These are phyloP conservation scores for Turnera subulata DNA, from an alignment of 345 rosid species.

Conservation along the genomic window DNA sequence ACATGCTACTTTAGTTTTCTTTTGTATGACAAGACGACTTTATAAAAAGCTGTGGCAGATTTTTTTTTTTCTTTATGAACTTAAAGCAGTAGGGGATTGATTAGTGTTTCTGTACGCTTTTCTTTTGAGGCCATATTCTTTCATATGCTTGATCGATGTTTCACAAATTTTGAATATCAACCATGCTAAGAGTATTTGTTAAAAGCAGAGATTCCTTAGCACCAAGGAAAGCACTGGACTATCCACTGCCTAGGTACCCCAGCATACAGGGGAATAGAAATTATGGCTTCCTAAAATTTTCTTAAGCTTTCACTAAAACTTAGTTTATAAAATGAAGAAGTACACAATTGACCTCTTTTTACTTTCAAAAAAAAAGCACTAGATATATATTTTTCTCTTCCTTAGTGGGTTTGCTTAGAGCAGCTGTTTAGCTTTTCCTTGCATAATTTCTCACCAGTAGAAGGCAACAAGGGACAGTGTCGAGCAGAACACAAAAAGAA, in stretches of 20 bases:
- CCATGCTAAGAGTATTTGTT: no score
- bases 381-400: slow-evolving; percentile 8
- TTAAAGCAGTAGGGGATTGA: slow-evolving; percentile 26
- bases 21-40: slow-evolving; percentile 15
- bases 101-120: slow-evolving; percentile 13
- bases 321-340: slow-evolving; percentile 1
- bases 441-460: no score
- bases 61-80: not conserved
- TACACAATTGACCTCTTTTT: slow-evolving; percentile 5
- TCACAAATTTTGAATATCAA: no score
- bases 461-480: slow-evolving; percentile 8
- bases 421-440: slow-evolving; percentile 22
- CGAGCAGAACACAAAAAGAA: slow-evolving; percentile 16
- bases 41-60: slow-evolving; percentile 6
- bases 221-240: slow-evolving; percentile 5
- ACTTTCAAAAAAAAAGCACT: slow-evolving; percentile 4
- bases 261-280: no score
- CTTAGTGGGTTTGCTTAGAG: slow-evolving; percentile 11
- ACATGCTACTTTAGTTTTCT: slow-evolving; percentile 9
- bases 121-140: slow-evolving; percentile 7
- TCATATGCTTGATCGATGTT: slow-evolving; percentile 3
- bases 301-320: no score
- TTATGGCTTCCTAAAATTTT: no score
- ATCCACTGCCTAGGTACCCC: not conserved
- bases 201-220: not conserved